A percentile compares a stretch with the other conserved stretches of the same genome.
Evolutionary conservation across 345 rosid genomes (phyloP).

Genomic region (Aegle marmelos): DNA sequence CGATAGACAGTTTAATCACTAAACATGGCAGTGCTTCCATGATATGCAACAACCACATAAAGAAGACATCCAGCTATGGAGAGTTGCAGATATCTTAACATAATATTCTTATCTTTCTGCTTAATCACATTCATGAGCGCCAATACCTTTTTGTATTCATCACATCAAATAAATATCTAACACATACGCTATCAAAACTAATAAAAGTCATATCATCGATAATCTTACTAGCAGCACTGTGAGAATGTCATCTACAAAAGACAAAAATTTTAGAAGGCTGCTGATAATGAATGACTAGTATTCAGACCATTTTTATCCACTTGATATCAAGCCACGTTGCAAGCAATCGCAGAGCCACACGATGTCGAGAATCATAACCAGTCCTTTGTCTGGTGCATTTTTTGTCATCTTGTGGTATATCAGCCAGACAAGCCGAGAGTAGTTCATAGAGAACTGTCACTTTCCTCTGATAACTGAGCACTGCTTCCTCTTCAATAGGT

Average conservation of each 20-base stretch:
- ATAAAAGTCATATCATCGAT: background rate
- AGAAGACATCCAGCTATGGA: background rate
- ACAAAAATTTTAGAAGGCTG: background rate
- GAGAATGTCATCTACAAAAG: background rate
- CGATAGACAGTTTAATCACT: background rate
- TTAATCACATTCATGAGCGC: background rate
- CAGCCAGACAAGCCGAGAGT: constrained; percentile 90
- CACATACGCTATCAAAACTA: background rate
- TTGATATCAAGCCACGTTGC: constrained; percentile 83
- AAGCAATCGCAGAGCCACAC: constrained; percentile 75
- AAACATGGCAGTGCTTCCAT: background rate
- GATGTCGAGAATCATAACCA: constrained; percentile 96
- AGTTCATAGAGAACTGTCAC: constrained; percentile 79
- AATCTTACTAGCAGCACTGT: background rate
- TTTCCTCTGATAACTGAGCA: constrained; percentile 71
- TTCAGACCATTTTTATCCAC: constrained; percentile 84
- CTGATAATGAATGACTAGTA: constrained; percentile 7
- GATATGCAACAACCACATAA: background rate
- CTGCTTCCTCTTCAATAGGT: constrained; percentile 54
- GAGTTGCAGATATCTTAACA: background rate
- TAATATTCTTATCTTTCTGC: constrained; percentile 5
- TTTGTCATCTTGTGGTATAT: constrained; percentile 47
- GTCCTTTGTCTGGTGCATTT: constrained; percentile 55
- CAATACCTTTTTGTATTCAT: background rate
- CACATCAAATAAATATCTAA: constrained; percentile 3